Conservation (phyloP, 2,329 filamentous ascomycete species). For the Lithohypha guttulata region DNA sequence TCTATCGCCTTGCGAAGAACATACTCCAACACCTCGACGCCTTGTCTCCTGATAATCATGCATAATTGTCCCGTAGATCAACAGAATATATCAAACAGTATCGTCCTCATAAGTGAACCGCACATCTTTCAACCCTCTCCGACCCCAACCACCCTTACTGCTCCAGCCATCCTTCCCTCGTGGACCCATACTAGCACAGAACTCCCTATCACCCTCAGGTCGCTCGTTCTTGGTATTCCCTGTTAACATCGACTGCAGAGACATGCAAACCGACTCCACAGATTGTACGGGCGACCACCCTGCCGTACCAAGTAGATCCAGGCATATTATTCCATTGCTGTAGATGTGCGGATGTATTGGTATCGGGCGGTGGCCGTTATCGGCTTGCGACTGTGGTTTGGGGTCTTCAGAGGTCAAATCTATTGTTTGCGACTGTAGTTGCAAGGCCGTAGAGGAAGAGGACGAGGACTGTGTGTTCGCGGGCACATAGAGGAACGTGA, state of each 20-base stretch:
- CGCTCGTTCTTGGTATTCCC: slow-evolving; percentile 87
- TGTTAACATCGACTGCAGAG: slow-evolving; percentile 94
- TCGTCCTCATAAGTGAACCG: slow-evolving; percentile 92
- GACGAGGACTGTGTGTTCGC: slow-evolving; percentile 8
- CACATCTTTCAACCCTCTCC: slow-evolving; percentile 72
- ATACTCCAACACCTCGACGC: too few species aligned
- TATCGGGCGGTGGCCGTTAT: slow-evolving; percentile 46
- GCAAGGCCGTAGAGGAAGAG: not conserved
- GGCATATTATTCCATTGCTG: slow-evolving; percentile 95
- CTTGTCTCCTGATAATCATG: not conserved
- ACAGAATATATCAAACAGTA: slow-evolving; percentile 44
- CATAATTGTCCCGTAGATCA: not conserved
- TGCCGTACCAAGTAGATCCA: slow-evolving; percentile 75
- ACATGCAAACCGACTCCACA: slow-evolving; percentile 94
- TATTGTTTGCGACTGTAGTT: slow-evolving; percentile 2
- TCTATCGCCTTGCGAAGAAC: too few species aligned
- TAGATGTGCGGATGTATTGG: slow-evolving; percentile 97
- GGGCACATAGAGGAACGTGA: slow-evolving; percentile 64
- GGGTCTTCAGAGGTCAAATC: slow-evolving; percentile 7
- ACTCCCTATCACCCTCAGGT: slow-evolving; percentile 80
- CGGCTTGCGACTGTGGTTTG: slow-evolving; percentile 18
- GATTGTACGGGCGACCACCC: slow-evolving; percentile 97
- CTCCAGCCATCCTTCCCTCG: slow-evolving; percentile 20
- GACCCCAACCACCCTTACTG: slow-evolving; percentile 23
- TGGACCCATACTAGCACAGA: slow-evolving; percentile 45